Conservation (phyloP, 2,329 filamentous ascomycete species). For the Sporothrix mexicana region DNA sequence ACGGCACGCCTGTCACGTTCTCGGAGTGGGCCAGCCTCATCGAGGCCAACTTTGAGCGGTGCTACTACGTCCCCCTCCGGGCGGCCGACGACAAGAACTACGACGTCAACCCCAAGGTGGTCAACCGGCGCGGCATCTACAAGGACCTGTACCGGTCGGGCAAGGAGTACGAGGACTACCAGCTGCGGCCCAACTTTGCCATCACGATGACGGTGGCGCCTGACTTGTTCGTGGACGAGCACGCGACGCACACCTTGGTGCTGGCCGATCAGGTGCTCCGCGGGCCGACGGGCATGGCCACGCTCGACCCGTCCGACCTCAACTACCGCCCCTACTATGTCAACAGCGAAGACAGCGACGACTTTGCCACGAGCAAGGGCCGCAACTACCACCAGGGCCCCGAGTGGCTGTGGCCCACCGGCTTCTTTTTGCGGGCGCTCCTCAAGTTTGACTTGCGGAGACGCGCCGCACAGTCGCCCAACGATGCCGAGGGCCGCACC, state of each 20-base stretch:
- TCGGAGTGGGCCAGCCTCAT: constrained; percentile 79
- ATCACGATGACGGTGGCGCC: constrained; percentile 96
- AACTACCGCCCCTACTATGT: constrained; percentile 96
- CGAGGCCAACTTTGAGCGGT: constrained; percentile 86
- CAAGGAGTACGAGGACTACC: constrained; percentile 97
- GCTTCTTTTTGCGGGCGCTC: constrained; percentile 90
- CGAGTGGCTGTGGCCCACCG: constrained; percentile 97
- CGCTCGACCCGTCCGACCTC: constrained; percentile 86
- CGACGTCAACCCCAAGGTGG: constrained; percentile 76
- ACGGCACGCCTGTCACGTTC: constrained; percentile 69
- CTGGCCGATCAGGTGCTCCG: constrained; percentile 79
- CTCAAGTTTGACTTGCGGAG: constrained; percentile 86
- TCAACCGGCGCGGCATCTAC: constrained; percentile 96
- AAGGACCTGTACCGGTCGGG: constrained; percentile 94
- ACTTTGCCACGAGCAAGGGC: constrained; percentile 92
- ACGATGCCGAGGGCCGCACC: constrained; percentile 68
- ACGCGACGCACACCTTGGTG: constrained; percentile 80
- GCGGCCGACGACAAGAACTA: constrained; percentile 74
- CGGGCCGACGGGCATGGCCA: constrained; percentile 93
- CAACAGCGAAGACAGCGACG: constrained; percentile 89
- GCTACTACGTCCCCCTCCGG: constrained; percentile 82
- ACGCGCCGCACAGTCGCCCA: constrained; percentile 56
- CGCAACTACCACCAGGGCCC: constrained; percentile 98
- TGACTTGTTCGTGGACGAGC: constrained; percentile 77
- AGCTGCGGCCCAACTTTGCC: constrained; percentile 90